Percentiles rank a stretch among this genome's conserved stretches.
These are phyloP conservation scores for Aurantiochytrium sp. DNA, from an alignment of 108 stramenopile genomes.

Conservation along the genomic window DNA sequence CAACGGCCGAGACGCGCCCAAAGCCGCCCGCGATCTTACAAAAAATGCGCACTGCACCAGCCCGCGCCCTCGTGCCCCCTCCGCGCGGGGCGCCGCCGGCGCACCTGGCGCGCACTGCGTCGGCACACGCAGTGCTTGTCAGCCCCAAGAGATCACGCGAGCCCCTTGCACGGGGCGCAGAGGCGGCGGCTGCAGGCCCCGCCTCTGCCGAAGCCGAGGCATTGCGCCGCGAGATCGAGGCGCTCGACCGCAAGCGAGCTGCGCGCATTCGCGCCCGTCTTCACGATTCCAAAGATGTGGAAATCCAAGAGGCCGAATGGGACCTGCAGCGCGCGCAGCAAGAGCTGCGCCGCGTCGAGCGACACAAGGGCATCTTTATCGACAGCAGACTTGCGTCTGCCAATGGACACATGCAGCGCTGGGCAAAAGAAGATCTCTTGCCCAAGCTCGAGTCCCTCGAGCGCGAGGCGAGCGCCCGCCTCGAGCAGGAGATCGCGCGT, in stretches of 20 bases:
- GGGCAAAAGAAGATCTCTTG: constrained; percentile 7
- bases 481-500: neutral
- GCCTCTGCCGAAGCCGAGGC: neutral
- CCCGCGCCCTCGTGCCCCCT: neutral
- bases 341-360: constrained; percentile 5
- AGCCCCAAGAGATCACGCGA: neutral
- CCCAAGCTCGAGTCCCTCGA: neutral
- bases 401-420: neutral
- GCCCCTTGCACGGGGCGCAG: neutral
- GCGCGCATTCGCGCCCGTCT: neutral
- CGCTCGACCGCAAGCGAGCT: neutral
- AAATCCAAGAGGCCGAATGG: constrained; percentile 7
- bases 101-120: neutral
- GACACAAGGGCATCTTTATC: neutral
- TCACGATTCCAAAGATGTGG: constrained; percentile 6
- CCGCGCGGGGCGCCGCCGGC: neutral
- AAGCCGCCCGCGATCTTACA: neutral
- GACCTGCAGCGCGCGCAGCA: neutral
- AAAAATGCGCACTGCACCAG: neutral
- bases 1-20: no score
- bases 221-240: neutral
- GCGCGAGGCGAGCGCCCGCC: neutral
- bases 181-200: no score
- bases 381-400: neutral
- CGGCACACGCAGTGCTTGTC: neutral